Evolutionary conservation across 345 rosid genomes (phyloP), one percentile per base, ranked within the genome.

Genomic region (Salix suchowensis): DNA sequence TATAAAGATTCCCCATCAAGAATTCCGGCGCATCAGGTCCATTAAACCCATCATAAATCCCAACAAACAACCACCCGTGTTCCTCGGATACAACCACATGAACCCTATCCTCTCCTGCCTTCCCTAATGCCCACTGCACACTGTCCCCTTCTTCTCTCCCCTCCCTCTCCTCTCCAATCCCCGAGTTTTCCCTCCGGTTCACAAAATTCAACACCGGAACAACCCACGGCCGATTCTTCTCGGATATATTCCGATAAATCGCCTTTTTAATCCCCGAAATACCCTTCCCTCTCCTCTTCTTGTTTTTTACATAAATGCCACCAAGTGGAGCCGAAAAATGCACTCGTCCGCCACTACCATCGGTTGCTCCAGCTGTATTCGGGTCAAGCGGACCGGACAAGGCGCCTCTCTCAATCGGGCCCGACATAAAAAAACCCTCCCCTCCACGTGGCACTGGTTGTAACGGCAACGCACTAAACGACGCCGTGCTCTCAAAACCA

Each of bases 1-100:
- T 88, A 77, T 95, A 95, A 42, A 95, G 99, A 89, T 91, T 88
- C 69, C 92, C 96, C 99, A 95, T 95, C 89, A 93, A 80, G 89
- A 93, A 95, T 69, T 95, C 98, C 2, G 99, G 97, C 40, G 98
- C 98, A 65, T 93, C 98, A 1, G 98, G 98, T 37, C 98, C 98
- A 34, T 95, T 95, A 85, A 95, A 95, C 34, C 98, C 98, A 78
- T 95, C 98, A 74, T 95, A 95, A 81, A 95, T 93, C 75, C 98
- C 98, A 37, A 91, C 98, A 62, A 93, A 95, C 71, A 95, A 81
- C 98, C 98, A 95, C 16, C 98, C 98, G 61, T 93, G 98, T 85
- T 95, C 96, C 86, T 95, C 98, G 50, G 97, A 93, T 48, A 95
- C 94, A 32, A 94, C 98, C 75, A 95, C 91, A 32, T 95, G 98